Conservation (phyloP, 2,329 filamentous ascomycete genomes). For the Pseudocercospora ulei region DNA sequence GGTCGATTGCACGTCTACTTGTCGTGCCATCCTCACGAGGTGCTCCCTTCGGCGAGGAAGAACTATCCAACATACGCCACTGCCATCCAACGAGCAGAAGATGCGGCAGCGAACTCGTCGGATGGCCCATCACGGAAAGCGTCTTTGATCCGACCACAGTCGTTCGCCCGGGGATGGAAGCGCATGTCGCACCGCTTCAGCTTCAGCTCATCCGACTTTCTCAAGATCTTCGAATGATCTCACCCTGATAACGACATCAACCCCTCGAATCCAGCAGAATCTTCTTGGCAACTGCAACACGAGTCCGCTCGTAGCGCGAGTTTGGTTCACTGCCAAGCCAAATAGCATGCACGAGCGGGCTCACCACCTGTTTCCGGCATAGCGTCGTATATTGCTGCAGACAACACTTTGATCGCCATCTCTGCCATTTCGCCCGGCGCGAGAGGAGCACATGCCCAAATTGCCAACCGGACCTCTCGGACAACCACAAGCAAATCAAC, state of each 20-base stretch:
- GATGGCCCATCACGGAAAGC: constrained; percentile 7
- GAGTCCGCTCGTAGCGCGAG: constrained; percentile 5
- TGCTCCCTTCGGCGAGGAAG: constrained; percentile 30
- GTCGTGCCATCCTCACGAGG: constrained; percentile 28
- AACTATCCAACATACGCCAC: constrained; percentile 29
- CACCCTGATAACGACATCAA: constrained; percentile 2
- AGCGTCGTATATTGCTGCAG: neutral
- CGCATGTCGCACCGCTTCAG: constrained; percentile 18
- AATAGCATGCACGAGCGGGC: constrained; percentile 1
- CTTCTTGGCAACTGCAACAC: constrained; percentile 4
- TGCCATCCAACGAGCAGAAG: constrained; percentile 18
- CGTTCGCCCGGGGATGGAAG: constrained; percentile 18
- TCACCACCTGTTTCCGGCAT: neutral
- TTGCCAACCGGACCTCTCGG: neutral
- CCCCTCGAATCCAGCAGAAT: constrained; percentile 1
- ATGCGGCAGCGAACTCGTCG: constrained; percentile 7
- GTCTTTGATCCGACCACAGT: constrained; percentile 9
- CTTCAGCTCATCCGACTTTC: constrained; percentile 11
- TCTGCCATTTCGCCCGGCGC: neutral
- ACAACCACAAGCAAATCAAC: neutral
- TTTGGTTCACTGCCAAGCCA: constrained; percentile 2
- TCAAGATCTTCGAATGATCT: constrained; percentile 13
- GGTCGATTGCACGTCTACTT: constrained; percentile 33
- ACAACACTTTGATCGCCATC: constrained; percentile 1
- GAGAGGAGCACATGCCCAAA: neutral